Evolutionary conservation across 805 yeast genomes (phyloP).

Genomic region (Ogataea haglerorum): DNA sequence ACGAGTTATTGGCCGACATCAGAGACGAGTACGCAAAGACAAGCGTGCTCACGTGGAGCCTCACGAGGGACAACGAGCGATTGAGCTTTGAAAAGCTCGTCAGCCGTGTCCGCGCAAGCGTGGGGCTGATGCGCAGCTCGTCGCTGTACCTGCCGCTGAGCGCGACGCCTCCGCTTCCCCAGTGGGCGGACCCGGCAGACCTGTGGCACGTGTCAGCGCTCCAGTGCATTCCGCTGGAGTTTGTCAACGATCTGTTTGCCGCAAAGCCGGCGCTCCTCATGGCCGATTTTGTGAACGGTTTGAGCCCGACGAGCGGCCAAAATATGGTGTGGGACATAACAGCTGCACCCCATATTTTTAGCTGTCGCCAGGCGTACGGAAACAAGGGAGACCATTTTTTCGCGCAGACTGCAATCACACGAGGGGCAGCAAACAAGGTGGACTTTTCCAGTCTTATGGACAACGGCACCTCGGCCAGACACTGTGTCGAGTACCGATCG

Average conservation of each 20-base stretch:
- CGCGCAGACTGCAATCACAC: slow-evolving; percentile 25
- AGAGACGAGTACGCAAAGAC: slow-evolving; percentile 67
- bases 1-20: slow-evolving; percentile 47
- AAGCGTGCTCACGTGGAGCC: slow-evolving; percentile 46
- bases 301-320: slow-evolving; percentile 42
- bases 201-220: slow-evolving; percentile 44
- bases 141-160: slow-evolving; percentile 56
- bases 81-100: slow-evolving; percentile 19
- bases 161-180: slow-evolving; percentile 24
- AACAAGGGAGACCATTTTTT: slow-evolving; percentile 21
- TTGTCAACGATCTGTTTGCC: slow-evolving; percentile 39
- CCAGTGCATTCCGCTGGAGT: slow-evolving; percentile 42
- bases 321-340: slow-evolving; percentile 17
- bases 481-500: slow-evolving; percentile 14
- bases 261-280: slow-evolving; percentile 35
- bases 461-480: slow-evolving; percentile 13
- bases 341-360: slow-evolving; percentile 6
- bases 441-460: background rate
- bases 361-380: slow-evolving; percentile 3
- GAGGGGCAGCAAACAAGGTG: background rate
- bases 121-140: slow-evolving; percentile 45
- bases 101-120: slow-evolving; percentile 44
- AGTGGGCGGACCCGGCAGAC: slow-evolving; percentile 25
- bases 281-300: slow-evolving; percentile 40
- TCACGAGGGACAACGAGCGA: slow-evolving; percentile 9